phyloP scores from a whole-genome alignment of 2,329 filamentous ascomycete species.

The Ceratocystis destructans region DNA sequence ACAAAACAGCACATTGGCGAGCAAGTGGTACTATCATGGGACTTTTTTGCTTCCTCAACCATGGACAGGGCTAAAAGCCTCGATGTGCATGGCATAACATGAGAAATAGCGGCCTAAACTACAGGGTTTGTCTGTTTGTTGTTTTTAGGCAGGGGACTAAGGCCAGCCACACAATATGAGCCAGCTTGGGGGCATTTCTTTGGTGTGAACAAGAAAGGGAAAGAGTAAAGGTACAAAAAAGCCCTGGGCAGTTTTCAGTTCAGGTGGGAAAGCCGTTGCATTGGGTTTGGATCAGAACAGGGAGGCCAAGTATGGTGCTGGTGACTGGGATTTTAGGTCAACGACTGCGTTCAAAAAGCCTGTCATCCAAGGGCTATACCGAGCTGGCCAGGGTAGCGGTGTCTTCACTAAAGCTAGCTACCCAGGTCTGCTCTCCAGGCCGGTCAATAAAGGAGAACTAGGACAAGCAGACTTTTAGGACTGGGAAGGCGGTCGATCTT shows the following conservation, averaged over 20 bases:
- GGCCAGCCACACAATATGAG: neutral
- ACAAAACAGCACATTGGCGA: neutral
- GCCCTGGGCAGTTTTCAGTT: neutral
- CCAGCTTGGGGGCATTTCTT: neutral
- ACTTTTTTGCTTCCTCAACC: neutral
- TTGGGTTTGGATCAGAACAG: neutral
- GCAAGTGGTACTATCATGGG: neutral
- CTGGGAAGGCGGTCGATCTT: neutral
- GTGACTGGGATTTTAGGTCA: neutral
- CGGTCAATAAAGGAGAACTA: neutral
- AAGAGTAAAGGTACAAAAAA: neutral
- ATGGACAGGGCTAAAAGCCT: neutral
- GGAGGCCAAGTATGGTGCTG: neutral
- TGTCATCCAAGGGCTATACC: constrained; percentile 1
- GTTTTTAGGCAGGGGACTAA: neutral
- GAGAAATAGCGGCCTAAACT: neutral
- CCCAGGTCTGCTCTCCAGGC: neutral
- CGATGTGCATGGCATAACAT: neutral
- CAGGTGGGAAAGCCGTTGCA: neutral
- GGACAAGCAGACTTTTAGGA: neutral
- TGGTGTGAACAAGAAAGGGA: neutral
- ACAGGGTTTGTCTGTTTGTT: neutral
- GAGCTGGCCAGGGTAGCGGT: neutral
- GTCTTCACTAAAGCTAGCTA: neutral
- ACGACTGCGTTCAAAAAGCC: neutral